phyloP scores from a whole-genome alignment of 2,329 filamentous ascomycete species.

The Rhynchosporium agropyri region DNA sequence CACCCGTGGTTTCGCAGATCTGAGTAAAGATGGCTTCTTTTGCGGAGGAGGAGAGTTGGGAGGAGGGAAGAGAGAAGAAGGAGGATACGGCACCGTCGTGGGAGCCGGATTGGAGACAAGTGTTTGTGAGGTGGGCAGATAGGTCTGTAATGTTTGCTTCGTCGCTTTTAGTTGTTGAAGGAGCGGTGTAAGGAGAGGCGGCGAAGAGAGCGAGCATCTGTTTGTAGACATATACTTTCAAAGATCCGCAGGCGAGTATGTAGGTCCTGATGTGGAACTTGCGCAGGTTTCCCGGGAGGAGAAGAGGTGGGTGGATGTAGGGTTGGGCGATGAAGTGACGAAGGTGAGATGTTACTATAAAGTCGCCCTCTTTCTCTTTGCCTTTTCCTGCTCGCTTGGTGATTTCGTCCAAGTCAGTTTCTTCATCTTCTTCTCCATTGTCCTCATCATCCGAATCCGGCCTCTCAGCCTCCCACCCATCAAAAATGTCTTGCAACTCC shows the following conservation, averaged over 20 bases:
- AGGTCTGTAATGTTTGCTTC: slow-evolving; percentile 54
- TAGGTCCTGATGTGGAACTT: slow-evolving; percentile 98
- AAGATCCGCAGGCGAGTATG: slow-evolving; percentile 76
- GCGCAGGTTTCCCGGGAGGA: slow-evolving; percentile 63
- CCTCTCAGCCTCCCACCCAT: slow-evolving; percentile 78
- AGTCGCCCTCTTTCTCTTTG: slow-evolving; percentile 48
- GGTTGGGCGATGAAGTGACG: slow-evolving; percentile 95
- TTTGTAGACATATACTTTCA: slow-evolving; percentile 83
- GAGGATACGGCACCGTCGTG: slow-evolving; percentile 67
- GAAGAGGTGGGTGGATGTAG: slow-evolving; percentile 87
- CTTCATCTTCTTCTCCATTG: slow-evolving; percentile 50
- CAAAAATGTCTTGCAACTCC: slow-evolving; percentile 84
- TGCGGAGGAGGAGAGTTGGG: slow-evolving; percentile 19
- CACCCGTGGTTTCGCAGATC: slow-evolving; percentile 72
- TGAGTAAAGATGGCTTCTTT: slow-evolving; percentile 69
- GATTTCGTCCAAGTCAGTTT: slow-evolving; percentile 53
- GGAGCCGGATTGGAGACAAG: slow-evolving; percentile 74
- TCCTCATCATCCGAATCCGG: slow-evolving; percentile 69
- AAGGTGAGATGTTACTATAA: slow-evolving; percentile 84
- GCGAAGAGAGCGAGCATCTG: slow-evolving; percentile 95
- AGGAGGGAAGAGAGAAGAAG: slow-evolving; percentile 68
- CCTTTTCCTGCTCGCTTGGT: slow-evolving; percentile 51
- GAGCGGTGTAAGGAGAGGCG: slow-evolving; percentile 69
- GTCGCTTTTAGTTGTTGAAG: slow-evolving; percentile 46
- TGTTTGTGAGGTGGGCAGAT: slow-evolving; percentile 87